A percentile compares a stretch with the other conserved stretches of the same genome.
phyloP scores from a whole-genome alignment of 495 filamentous ascomycete genomes.

The Neurospora sp. region DNA sequence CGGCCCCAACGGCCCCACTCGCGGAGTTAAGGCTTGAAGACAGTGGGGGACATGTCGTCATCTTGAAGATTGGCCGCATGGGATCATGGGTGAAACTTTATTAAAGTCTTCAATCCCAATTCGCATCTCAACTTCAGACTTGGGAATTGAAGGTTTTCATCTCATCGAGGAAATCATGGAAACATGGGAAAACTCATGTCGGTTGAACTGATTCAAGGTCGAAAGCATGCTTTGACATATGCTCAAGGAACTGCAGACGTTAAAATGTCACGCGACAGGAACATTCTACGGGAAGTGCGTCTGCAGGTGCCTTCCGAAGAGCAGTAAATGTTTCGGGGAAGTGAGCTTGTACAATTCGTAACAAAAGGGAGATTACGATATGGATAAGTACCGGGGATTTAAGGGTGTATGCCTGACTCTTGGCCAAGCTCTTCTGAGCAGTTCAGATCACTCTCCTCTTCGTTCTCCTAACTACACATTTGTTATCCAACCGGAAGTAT shows the following conservation, averaged over 20 bases:
- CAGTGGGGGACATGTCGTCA: slow-evolving; percentile 13
- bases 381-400: neutral
- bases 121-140: neutral
- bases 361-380: neutral
- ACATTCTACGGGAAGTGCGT: neutral
- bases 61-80: neutral
- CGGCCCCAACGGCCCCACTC: slow-evolving; percentile 1
- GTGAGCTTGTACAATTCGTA: neutral
- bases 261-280: neutral
- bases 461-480: neutral
- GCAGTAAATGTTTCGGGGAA: neutral
- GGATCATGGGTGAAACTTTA: neutral
- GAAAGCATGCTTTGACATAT: neutral
- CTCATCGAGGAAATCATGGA: neutral
- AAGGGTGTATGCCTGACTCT: neutral
- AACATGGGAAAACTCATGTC: neutral
- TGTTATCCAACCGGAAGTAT: neutral
- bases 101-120: neutral
- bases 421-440: neutral
- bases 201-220: neutral
- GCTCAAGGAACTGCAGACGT: neutral
- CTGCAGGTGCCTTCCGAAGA: neutral
- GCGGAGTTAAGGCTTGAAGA: neutral
- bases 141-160: neutral
- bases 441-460: neutral